phyloP scores from a whole-genome alignment of 73 alveolate species.

The Paramecium sonneborni region DNA sequence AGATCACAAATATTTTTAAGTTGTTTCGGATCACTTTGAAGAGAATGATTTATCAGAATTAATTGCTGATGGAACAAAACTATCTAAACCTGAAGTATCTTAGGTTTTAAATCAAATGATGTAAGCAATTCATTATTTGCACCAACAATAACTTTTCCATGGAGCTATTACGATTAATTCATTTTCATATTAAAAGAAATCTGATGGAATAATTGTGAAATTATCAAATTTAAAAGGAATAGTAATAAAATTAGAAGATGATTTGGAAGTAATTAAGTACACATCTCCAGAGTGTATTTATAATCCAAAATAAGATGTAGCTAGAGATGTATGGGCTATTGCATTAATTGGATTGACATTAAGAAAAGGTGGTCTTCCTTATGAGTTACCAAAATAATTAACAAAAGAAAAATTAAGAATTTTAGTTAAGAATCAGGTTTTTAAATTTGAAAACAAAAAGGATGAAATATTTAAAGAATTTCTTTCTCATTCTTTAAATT shows the following conservation, averaged over 20 bases:
- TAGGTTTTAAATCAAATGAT: background rate
- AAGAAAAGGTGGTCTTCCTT: background rate
- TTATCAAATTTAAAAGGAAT: background rate
- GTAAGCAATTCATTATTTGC: background rate
- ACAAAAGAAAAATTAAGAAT: background rate
- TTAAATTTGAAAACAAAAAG: background rate
- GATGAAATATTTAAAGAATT: background rate
- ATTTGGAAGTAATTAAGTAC: background rate
- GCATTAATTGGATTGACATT: background rate
- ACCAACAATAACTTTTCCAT: background rate
- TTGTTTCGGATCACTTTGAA: background rate
- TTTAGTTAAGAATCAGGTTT: background rate
- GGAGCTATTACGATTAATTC: background rate
- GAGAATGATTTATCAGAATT: background rate
- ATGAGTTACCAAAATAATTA: background rate
- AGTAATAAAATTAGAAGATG: background rate
- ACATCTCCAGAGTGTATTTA: constrained; percentile 10
- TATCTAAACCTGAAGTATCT: background rate
- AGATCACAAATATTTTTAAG: background rate
- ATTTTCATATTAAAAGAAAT: background rate
- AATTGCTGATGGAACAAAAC: background rate
- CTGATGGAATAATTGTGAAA: background rate
- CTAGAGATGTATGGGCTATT: background rate
- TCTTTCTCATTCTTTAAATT: background rate
- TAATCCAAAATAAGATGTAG: background rate